These are phyloP conservation scores for Leccinum olivaceopallidum DNA, from an alignment of 768 basidiomycete species.

Conservation along the genomic window DNA sequence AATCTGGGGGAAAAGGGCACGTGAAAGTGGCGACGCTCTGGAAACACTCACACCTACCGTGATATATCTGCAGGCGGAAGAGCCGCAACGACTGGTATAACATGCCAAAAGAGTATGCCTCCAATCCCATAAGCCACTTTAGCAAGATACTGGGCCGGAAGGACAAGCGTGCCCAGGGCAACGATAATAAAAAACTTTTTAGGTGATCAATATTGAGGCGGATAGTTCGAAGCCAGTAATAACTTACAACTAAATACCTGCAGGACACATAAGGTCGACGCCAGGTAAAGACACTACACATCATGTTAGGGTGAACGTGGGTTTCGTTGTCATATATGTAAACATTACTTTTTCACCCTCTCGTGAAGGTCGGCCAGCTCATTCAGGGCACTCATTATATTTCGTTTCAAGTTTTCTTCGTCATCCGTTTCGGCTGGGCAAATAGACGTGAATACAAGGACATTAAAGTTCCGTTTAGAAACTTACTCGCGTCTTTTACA, in stretches of 20 bases:
- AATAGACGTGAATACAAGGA: not conserved
- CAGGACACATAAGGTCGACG: constrained; percentile 51
- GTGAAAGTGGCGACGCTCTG: not conserved
- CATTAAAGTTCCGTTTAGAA: not conserved
- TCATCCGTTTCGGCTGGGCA: constrained; percentile 14
- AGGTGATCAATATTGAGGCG: constrained; percentile 4
- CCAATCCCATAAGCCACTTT: constrained; percentile 47
- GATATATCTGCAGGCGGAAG: constrained; percentile 47
- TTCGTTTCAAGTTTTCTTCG: constrained; percentile 44
- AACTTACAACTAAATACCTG: constrained; percentile 48
- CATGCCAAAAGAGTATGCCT: constrained; percentile 65
- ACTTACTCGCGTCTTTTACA: constrained; percentile 9
- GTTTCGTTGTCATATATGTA: not conserved
- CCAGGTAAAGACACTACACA: constrained; percentile 65
- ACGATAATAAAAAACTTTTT: constrained; percentile 38
- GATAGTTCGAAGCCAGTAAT: not conserved
- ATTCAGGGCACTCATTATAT: constrained; percentile 41
- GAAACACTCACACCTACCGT: constrained; percentile 38
- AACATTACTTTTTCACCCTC: constrained; percentile 57
- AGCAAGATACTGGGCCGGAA: constrained; percentile 51
- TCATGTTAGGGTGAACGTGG: constrained; percentile 4
- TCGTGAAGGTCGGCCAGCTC: constrained; percentile 64
- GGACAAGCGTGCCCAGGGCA: constrained; percentile 40
- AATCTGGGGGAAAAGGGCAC: constrained; percentile 35
- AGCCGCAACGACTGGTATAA: constrained; percentile 53